Percentiles rank a stretch among this genome's conserved stretches.
Conservation (phyloP, 768 basidiomycete species). For the Naematelia encephala region DNA sequence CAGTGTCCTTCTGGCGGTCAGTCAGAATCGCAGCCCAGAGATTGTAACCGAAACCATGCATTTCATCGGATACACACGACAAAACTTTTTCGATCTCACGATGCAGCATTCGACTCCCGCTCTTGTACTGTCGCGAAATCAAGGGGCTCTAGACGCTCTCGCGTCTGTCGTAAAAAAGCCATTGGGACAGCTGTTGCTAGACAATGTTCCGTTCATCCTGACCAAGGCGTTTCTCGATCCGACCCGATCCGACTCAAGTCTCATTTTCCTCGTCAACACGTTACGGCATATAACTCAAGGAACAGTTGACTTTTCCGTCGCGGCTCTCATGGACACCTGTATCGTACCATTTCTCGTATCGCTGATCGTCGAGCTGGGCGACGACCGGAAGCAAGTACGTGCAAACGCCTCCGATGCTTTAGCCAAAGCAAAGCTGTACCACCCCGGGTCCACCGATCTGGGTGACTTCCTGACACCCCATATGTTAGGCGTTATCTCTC, state of each 20-base stretch:
- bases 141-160: constrained; percentile 20
- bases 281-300: constrained; percentile 22
- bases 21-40: constrained; percentile 18
- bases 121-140: constrained; percentile 26
- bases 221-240: constrained; percentile 36
- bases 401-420: constrained; percentile 52
- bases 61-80: constrained; percentile 33
- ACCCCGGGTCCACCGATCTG: constrained; percentile 45
- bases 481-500: constrained; percentile 78
- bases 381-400: constrained; percentile 59
- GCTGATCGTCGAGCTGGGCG: constrained; percentile 73
- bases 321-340: constrained; percentile 59
- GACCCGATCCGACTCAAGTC: constrained; percentile 11
- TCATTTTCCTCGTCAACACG: constrained; percentile 33
- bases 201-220: constrained; percentile 30
- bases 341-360: constrained; percentile 68
- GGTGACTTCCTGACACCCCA: constrained; percentile 66
- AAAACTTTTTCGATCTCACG: constrained; percentile 42
- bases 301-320: constrained; percentile 17
- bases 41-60: constrained; percentile 36
- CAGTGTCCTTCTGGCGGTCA: constrained; percentile 34
- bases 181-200: constrained; percentile 37
- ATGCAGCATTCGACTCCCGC: constrained; percentile 37
- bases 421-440: constrained; percentile 35
- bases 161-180: constrained; percentile 22